Percentiles rank a stretch among this genome's conserved stretches.
Conservation (phyloP, 1,139 yeast species). For the Geotrichum phurueaensis region DNA sequence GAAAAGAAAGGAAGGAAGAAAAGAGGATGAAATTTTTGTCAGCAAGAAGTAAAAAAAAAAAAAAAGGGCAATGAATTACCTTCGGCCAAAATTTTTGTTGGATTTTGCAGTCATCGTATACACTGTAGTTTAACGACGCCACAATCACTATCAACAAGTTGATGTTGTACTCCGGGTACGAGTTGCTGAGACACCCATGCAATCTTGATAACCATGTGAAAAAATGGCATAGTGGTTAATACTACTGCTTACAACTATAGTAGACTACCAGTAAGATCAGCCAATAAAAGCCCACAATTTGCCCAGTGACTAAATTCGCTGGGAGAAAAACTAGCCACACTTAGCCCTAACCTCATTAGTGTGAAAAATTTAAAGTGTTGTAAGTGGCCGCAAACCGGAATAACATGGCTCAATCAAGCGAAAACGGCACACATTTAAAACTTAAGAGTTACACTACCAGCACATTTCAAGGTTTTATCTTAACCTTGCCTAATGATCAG, state of each 20-base stretch:
- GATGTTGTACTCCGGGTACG: neutral
- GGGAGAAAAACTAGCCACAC: neutral
- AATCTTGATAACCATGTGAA: neutral
- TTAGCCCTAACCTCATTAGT: neutral
- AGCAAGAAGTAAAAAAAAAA: neutral
- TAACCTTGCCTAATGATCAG: neutral
- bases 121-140: neutral
- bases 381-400: neutral
- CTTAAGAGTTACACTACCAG: neutral
- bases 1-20: neutral
- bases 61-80: neutral
- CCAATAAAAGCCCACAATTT: neutral
- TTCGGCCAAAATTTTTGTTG: neutral
- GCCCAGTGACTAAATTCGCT: neutral
- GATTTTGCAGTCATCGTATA: neutral
- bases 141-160: neutral
- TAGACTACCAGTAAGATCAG: neutral
- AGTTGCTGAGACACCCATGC: neutral
- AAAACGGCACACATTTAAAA: neutral
- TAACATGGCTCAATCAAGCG: neutral
- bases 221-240: neutral
- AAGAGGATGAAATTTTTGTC: neutral
- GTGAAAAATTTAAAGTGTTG: neutral
- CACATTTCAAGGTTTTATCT: too few species aligned
- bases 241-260: neutral